phyloP scores from a whole-genome alignment of 2,329 filamentous ascomycete species.

The Pseudocercospora vitis region DNA sequence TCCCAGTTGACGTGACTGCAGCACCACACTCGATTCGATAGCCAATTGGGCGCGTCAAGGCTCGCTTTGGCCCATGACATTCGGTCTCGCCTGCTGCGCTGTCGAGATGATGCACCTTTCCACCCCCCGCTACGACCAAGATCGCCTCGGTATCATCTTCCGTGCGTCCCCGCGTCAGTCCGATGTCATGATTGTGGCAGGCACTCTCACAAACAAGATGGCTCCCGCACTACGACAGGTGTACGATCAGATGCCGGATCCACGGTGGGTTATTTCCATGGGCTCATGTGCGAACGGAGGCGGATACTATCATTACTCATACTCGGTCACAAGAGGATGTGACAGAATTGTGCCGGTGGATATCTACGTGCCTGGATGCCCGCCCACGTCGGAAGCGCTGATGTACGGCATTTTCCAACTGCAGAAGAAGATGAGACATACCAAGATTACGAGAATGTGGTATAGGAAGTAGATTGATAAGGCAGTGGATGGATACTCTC shows the following conservation, averaged over 20 bases:
- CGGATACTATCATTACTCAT: constrained; percentile 82
- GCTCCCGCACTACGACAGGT: constrained; percentile 81
- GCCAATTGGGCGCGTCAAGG: constrained; percentile 82
- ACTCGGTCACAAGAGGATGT: constrained; percentile 72
- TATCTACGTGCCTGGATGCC: constrained; percentile 75
- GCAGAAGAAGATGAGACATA: constrained; percentile 70
- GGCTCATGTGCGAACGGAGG: constrained; percentile 81
- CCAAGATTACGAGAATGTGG: constrained; percentile 56
- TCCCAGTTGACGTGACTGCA: constrained; percentile 44
- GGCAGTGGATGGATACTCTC: constrained; percentile 2
- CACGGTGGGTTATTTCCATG: constrained; percentile 80
- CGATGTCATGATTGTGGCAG: constrained; percentile 91
- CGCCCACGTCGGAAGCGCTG: constrained; percentile 54
- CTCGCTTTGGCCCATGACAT: constrained; percentile 86
- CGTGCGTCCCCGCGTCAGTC: constrained; percentile 82
- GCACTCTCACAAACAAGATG: constrained; percentile 96
- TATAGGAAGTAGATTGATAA: constrained; percentile 48
- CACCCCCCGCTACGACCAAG: constrained; percentile 84
- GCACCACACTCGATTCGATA: constrained; percentile 74
- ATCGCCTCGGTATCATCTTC: constrained; percentile 87
- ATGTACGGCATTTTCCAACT: constrained; percentile 69
- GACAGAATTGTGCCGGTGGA: constrained; percentile 78
- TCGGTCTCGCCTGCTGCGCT: constrained; percentile 84
- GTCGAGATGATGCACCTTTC: constrained; percentile 93
- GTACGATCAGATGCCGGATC: constrained; percentile 92